Percentiles rank a stretch among this genome's conserved stretches.
These are phyloP conservation scores for Pichia sp. DNA, from an alignment of 1,139 yeast genomes.

Conservation along the genomic window DNA sequence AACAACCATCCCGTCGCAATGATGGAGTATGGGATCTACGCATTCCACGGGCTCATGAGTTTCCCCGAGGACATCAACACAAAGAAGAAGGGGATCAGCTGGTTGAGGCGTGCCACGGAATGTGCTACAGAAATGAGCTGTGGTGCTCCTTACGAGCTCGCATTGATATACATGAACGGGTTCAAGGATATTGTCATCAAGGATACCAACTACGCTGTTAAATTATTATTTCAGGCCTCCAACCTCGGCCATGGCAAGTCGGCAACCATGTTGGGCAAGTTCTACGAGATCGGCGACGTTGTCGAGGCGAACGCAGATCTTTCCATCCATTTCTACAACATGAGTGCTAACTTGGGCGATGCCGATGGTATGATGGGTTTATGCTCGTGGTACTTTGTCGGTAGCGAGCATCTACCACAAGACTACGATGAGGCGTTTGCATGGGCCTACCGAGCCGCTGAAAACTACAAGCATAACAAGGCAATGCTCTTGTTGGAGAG, in stretches of 20 bases:
- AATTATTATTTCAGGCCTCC: slow-evolving; percentile 83
- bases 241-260: slow-evolving; percentile 82
- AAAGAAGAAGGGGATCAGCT: slow-evolving; percentile 83
- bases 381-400: slow-evolving; percentile 96
- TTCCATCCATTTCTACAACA: slow-evolving; percentile 88
- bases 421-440: slow-evolving; percentile 87
- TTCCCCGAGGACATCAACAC: slow-evolving; percentile 61
- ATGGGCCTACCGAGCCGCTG: slow-evolving; percentile 90
- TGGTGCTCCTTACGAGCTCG: slow-evolving; percentile 92
- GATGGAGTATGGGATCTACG: slow-evolving; percentile 85
- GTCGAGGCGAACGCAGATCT: slow-evolving; percentile 81
- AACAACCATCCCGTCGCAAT: slow-evolving; percentile 94
- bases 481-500: slow-evolving; percentile 87
- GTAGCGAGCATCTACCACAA: slow-evolving; percentile 72
- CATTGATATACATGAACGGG: slow-evolving; percentile 78
- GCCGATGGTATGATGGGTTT: slow-evolving; percentile 86
- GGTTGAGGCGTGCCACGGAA: slow-evolving; percentile 86
- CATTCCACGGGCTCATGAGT: slow-evolving; percentile 84
- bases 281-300: slow-evolving; percentile 76
- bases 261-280: slow-evolving; percentile 73
- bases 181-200: slow-evolving; percentile 82
- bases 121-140: slow-evolving; percentile 80
- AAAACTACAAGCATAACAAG: slow-evolving; percentile 57
- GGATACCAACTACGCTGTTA: slow-evolving; percentile 80
- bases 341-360: slow-evolving; percentile 87